Evolutionary conservation across 2,329 filamentous ascomycete species (phyloP).

Genomic region (Aspergillus hortae): DNA sequence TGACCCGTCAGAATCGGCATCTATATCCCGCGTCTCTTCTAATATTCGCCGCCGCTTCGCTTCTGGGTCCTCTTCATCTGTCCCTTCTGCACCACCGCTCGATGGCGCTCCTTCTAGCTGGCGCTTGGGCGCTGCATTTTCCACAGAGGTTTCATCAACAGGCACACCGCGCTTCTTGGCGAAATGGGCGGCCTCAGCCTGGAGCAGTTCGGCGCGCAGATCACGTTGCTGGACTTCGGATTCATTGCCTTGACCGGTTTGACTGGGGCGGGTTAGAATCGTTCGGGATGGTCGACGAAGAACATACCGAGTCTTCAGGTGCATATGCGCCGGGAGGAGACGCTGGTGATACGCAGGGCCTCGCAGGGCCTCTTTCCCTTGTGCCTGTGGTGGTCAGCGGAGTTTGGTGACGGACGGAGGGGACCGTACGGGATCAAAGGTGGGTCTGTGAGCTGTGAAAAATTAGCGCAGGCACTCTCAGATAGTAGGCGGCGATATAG

Average conservation of each 20-base stretch:
- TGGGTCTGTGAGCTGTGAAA: slow-evolving; percentile 70
- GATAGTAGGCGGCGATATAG: neutral
- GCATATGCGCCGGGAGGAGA: slow-evolving; percentile 87
- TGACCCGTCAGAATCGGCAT: slow-evolving; percentile 70
- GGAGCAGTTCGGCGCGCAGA: slow-evolving; percentile 82
- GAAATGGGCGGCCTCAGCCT: slow-evolving; percentile 82
- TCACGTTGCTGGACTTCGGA: slow-evolving; percentile 70
- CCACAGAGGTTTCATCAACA: slow-evolving; percentile 41
- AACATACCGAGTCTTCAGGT: slow-evolving; percentile 76
- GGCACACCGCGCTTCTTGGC: slow-evolving; percentile 73
- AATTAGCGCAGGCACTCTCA: slow-evolving; percentile 16
- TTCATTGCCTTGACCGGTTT: slow-evolving; percentile 85
- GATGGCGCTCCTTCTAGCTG: slow-evolving; percentile 54
- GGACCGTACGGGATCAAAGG: slow-evolving; percentile 79
- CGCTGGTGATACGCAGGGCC: slow-evolving; percentile 95
- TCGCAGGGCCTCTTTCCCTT: slow-evolving; percentile 89
- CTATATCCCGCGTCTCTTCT: slow-evolving; percentile 82
- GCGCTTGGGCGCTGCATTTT: slow-evolving; percentile 57
- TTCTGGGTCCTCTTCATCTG: slow-evolving; percentile 65
- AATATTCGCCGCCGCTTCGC: slow-evolving; percentile 82
- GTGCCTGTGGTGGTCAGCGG: slow-evolving; percentile 55
- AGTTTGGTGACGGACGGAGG: slow-evolving; percentile 5
- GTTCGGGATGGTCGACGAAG: neutral
- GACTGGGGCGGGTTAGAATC: slow-evolving; percentile 42
- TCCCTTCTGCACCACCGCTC: slow-evolving; percentile 32